Evolutionary conservation across 441 rosid genomes (phyloP), one percentile per base, ranked within the genome.

Genomic region (Gossypium trilobum): DNA sequence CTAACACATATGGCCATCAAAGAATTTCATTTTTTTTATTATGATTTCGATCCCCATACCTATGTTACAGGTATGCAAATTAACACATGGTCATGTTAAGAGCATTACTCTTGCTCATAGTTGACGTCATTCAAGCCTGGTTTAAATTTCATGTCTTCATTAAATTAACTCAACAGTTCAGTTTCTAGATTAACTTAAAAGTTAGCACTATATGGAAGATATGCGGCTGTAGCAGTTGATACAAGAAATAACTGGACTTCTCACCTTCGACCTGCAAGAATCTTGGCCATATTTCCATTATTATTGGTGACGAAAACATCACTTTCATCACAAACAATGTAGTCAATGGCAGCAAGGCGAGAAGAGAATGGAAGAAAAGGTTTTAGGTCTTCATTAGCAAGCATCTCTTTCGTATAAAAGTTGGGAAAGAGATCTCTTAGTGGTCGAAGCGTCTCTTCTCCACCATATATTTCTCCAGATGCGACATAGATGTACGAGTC

Each of bases 201-300:
- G 44, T 23, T 25, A 25, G 4, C 8, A 25, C 13, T 10, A 27
- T 4, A 67, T 14, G 44, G 42, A 67, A 67, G 71, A 25, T 31
- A 50, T 4, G 59, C 42, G 58, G 16, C 39, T 46, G 52, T 39
- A 67, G 14, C 44, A 67, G 44, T 39, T 55, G 42, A 54, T 5
- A 68, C 5, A 63, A 61, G 33, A 72, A 71, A 64, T 65, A 48
- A 68, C 46, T 59, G 48, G 67, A 70, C 55, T 52, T 67, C 83
- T 91, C 78, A 95, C 99, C 99, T 95, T 84, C 94, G 85, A 70
- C 99, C 99, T 1, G 99, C 95, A 74, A 95, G 97, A 82, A 93
- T 91, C 86, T 91, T 92, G 75, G 98, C 99, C 99, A 95, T 95
- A 73, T 95, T 95, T 81, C 98, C 99, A 65, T 95, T 95, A 68